A percentile compares a stretch with the other conserved stretches of the same genome.
Conservation (phyloP, 768 basidiomycete species). For the Hydnomerulius pinastri region DNA sequence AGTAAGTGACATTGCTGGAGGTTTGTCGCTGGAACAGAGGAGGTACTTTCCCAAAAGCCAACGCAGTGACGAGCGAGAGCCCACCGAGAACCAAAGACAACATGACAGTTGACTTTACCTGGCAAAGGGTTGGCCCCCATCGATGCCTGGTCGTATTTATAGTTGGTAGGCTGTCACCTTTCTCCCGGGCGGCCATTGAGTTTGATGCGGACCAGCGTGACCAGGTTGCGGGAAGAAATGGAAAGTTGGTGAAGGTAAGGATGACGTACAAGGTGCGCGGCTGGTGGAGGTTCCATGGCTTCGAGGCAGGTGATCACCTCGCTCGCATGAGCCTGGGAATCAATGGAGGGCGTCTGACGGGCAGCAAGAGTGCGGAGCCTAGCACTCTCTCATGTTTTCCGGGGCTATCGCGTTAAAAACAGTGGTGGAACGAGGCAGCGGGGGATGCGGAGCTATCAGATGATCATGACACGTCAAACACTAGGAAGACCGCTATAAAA, state of each 20-base stretch:
- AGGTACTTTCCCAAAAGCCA: constrained; percentile 6
- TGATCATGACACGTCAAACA: too few relatives aligned
- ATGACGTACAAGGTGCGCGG: too few relatives aligned
- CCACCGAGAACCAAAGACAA: constrained; percentile 10
- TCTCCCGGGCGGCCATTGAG: not conserved
- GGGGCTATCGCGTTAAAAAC: not conserved
- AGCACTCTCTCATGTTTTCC: not conserved
- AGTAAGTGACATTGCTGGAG: constrained; percentile 10
- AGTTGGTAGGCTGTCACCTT: not conserved
- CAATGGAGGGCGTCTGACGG: not conserved
- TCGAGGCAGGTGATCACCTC: not conserved
- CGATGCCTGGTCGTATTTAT: not conserved
- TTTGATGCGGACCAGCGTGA: not conserved
- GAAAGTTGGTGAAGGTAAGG: too few relatives aligned
- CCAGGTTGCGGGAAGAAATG: not conserved
- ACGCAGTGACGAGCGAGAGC: constrained; percentile 5
- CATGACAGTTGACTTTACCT: constrained; percentile 3
- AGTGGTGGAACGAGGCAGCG: not conserved
- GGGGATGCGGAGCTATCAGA: too few relatives aligned
- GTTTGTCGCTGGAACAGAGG: constrained; percentile 8
- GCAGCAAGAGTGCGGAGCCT: not conserved
- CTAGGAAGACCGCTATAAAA: too few relatives aligned
- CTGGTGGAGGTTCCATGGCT: too few relatives aligned
- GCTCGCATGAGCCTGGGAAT: not conserved
- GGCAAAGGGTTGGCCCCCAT: constrained; percentile 6